Evolutionary conservation across 345 rosid species (phyloP).

Genomic region (Eucalyptus marginata): DNA sequence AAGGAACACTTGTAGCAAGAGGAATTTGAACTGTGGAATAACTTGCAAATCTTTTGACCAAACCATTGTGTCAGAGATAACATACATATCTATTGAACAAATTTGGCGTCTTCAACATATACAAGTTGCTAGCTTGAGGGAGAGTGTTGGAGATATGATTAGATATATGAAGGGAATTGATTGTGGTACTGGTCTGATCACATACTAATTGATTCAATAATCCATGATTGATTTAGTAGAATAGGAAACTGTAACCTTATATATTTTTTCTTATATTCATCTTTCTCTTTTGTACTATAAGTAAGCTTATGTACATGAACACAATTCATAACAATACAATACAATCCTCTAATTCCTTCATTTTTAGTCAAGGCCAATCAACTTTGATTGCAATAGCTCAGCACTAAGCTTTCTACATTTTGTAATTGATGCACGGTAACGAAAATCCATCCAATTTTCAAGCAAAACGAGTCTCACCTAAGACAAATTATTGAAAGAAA

Average conservation of each 20-base stretch:
- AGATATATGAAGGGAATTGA: too few species aligned
- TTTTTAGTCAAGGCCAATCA: neutral
- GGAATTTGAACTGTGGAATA: neutral
- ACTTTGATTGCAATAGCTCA: neutral
- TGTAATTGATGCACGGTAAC: accelerated
- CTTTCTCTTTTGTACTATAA: too few species aligned
- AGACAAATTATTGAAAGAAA: neutral
- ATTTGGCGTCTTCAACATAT: neutral
- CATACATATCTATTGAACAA: neutral
- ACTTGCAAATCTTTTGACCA: neutral
- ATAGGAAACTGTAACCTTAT: neutral
- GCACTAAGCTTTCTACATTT: neutral
- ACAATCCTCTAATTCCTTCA: too few species aligned
- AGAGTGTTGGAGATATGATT: neutral
- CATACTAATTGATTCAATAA: neutral
- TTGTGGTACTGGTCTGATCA: neutral
- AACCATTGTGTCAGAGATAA: neutral
- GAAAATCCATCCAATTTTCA: neutral
- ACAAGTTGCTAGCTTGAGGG: neutral
- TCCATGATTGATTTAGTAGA: neutral
- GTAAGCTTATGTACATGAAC: neutral
- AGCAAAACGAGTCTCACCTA: neutral
- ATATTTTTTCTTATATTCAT: neutral
- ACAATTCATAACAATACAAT: too few species aligned
- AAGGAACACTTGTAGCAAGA: too few species aligned